Base-by-base conservation (phyloP, 2,329 filamentous ascomycete species). In the Colletotrichum navitas region DNA sequence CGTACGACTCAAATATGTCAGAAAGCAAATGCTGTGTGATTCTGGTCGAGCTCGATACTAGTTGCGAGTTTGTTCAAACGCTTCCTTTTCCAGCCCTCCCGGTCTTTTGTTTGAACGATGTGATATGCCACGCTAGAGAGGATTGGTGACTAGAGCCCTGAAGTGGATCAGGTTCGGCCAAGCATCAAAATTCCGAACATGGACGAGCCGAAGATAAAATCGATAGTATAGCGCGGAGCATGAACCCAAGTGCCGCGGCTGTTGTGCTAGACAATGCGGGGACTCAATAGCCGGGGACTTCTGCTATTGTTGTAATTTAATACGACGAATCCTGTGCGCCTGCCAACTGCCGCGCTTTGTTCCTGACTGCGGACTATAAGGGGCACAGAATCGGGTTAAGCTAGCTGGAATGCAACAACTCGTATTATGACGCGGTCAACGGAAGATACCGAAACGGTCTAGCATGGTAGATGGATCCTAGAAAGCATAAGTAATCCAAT, bases 91-190 rank as follows among this genome's bases (percentile, higher is more conserved):
- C 29, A 7, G 11, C 3, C 29, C 10, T 18, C n/a, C 6, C 34
- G 11, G 7, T 14, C 6, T 47, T 10, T 63, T 63, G n/a, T 54
- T 43, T 18, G 18, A 32, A 54, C 41, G 24, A 18, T 11, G 47
- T 11, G 36, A 63, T 54, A 36, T 54, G 18, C 47, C 24, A 54
- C 59, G 61, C 49, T 43, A 63, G 47, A 5, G 43, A 34, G 5
- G 14, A n/a, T 26, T 43, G 41, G 47, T 54, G 61, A 24, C 24
- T 54, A 51, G 24, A 54, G 24, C 16, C 47, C 11, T 36, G 24
- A 14, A 21, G 8, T 8, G 16, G 14, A 12, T 26, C 26, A 21
- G 3, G 18, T 18, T 32, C 24, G 10, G 36, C 26, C 47, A 32
- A 36, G 7, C 49, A n/a, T 47, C 29, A 32, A 14, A 1, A 29